Base-by-base conservation (phyloP, 805 yeast genomes). In the Candida coleopterorum region DNA sequence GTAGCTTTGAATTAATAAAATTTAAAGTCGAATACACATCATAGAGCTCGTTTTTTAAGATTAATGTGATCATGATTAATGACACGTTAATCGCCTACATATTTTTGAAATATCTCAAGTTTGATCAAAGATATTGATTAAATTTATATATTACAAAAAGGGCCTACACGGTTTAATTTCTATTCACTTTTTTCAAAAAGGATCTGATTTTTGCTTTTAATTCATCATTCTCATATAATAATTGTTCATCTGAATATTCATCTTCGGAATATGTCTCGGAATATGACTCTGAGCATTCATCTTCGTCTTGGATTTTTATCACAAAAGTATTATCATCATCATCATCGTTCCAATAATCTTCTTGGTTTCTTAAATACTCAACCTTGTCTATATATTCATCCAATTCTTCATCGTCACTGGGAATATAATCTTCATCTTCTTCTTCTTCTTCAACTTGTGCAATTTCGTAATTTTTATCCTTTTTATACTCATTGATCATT, bases 401-500 rank as follows among this genome's bases (percentile, higher is more conserved):
- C 11, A 29, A 25, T 12, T 36, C 46, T 4, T 37, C 44, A 20
- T 46, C 45, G 10, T 42, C 44, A 15, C 23, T 36, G 10, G 36
- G 34, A 16, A 30, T 21, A 21, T 23, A 32, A 20, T 43, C 41
- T 7, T 44, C 24, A n/a, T 44, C 49, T 7, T 40, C 37, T 7
- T 40, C 37, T 3, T 31, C 41, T 9, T 45, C 46, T 12, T 41
- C 42, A 18, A 39, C 46, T 10, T 25, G 32, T 11, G 32, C 34
- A 14, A 25, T 20, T 14, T 22, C 32, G 16, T 43, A 40, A 6
- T 43, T 23, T 9, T 42, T 46, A 10, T 41, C 38, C 4, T 31
- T 40, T 4, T 30, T 32, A 25, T 43, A 49, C n/a, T 40, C 45
- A n/a, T 43, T 44, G 7, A 55, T 49, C 24, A 58, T 64, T 32